Percentiles rank a stretch among this genome's conserved stretches.
Conservation (phyloP, 305 asterid species). For the Fraxinus platypoda region DNA sequence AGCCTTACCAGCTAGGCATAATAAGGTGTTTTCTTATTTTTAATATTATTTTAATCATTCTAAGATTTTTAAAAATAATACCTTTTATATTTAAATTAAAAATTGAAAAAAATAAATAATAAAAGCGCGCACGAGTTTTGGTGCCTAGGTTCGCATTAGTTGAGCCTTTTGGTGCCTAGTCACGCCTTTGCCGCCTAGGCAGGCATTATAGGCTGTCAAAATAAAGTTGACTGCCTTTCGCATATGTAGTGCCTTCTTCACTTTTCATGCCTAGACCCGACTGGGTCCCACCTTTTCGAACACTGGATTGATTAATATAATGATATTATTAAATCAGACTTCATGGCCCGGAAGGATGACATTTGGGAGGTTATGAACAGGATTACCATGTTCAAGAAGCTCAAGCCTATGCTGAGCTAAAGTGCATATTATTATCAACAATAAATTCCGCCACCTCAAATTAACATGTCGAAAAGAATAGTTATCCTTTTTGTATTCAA, state of each 20-base stretch:
- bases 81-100: not conserved
- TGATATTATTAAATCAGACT: not conserved
- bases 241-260: not conserved
- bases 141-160: not conserved
- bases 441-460: not conserved
- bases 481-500: not conserved
- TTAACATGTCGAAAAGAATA: not conserved
- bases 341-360: not conserved
- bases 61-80: no score
- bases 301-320: not conserved
- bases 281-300: not conserved
- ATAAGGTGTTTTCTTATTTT: no score
- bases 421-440: not conserved
- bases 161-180: not conserved
- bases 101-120: no score
- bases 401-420: not conserved
- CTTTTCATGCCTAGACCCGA: not conserved
- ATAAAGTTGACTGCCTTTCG: not conserved
- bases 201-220: not conserved
- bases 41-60: not conserved
- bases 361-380: not conserved
- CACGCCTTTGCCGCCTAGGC: not conserved
- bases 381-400: not conserved
- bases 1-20: no score
- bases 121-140: no score